Base-by-base conservation (phyloP, 306 rosid genomes). In the Luffa aegyptiaca region DNA sequence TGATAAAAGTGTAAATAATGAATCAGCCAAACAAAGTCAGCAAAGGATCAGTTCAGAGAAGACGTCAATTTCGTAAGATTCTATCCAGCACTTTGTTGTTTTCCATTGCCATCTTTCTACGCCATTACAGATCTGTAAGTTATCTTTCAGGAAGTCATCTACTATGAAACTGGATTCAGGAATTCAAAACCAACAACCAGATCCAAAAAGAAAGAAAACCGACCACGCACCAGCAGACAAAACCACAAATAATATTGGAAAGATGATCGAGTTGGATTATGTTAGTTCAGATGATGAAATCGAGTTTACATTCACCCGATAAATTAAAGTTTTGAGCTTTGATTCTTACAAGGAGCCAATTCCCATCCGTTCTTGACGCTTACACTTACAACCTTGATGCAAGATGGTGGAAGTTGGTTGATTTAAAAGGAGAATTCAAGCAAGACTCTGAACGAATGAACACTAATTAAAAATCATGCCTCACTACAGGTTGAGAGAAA, bases 211-310 rank as follows among this genome's bases (percentile, higher is more conserved):
- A 88, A 80, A n/a, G 52, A 91, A 88, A 86, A 56, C 84, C 4
- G 86, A 70, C 35, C 87, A 78, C 70, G 80, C 41, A 77, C 81
- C 57, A 58, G 88, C 76, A 8, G 86, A 86, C 76, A 86, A 85
- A 86, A 18, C 86, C 79, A 74, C 81, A 59, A 64, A 80, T 75
- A 82, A 75, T 63, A 80, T 77, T 3, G 97, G 73, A 74, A 93
- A 90, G 82, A 86, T 95, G 97, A 90, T 90, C 59, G 94, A 92
- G 80, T 82, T 95, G 59, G 93, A 87, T 79, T 64, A 82, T 86
- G 79, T 88, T 70, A 95, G 96, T 81, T 95, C 99, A 2, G 97
- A 90, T 53, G 99, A 92, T 31, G 98, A 87, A 75, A 36, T 52
- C 91, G 83, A 87, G 77, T 72, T 81, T 81, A 20, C 21, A 55